Conservation (phyloP, 2,329 filamentous ascomycete species). For the Xylariaceae sp. region DNA sequence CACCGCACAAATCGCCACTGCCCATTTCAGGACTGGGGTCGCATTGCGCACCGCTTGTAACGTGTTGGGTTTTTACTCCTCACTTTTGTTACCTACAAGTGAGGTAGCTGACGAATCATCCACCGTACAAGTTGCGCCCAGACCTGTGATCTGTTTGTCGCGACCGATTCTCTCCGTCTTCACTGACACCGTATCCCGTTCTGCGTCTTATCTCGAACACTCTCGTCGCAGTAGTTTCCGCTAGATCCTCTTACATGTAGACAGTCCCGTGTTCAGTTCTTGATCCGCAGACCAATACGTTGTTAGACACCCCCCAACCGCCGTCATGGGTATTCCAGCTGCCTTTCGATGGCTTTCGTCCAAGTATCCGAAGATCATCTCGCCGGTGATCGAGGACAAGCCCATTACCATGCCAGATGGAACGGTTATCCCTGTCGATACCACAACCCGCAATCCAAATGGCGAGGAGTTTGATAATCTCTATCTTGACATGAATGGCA, state of each 20-base stretch:
- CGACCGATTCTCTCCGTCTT: background rate
- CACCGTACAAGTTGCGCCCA: background rate
- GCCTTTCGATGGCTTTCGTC: constrained; percentile 94
- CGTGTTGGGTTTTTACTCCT: constrained; percentile 7
- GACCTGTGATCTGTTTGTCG: background rate
- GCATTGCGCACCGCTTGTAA: background rate
- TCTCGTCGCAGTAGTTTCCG: background rate
- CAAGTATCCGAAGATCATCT: constrained; percentile 97
- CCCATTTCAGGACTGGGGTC: background rate
- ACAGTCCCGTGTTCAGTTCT: background rate
- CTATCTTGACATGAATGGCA: constrained; percentile 99
- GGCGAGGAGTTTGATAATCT: constrained; percentile 97
- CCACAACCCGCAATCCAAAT: constrained; percentile 82
- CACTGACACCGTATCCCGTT: background rate
- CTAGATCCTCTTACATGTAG: background rate
- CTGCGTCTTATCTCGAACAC: background rate
- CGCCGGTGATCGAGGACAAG: constrained; percentile 79
- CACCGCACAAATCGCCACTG: background rate
- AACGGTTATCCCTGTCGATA: constrained; percentile 76
- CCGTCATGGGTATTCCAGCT: constrained; percentile 83
- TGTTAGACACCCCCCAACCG: constrained; percentile 5
- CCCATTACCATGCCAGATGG: constrained; percentile 77
- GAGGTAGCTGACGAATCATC: background rate
- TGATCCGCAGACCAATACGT: constrained; percentile 2
- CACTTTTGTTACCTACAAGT: background rate